Conservation (phyloP, 768 basidiomycete species). For the Solioccasus polychromus region DNA sequence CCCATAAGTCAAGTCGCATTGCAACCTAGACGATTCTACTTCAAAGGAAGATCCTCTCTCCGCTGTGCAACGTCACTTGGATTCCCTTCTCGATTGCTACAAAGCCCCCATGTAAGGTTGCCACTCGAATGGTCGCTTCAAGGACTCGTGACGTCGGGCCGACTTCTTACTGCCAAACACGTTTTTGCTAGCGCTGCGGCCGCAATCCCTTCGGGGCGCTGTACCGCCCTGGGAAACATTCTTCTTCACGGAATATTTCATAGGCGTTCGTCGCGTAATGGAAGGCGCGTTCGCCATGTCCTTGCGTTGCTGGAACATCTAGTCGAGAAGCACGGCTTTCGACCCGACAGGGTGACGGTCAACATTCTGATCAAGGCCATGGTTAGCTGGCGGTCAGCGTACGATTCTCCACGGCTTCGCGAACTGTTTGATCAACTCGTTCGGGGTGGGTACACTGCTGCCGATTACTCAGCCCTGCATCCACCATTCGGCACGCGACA, state of each 20-base stretch:
- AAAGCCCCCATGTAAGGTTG: slow-evolving; percentile 2
- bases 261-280: slow-evolving; percentile 35
- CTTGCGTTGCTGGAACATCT: slow-evolving; percentile 42
- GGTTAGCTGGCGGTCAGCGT: slow-evolving; percentile 46
- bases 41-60: background rate
- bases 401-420: slow-evolving; percentile 45
- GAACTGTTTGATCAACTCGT: slow-evolving; percentile 65
- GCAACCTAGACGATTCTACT: slow-evolving; percentile 11
- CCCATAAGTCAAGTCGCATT: slow-evolving; percentile 3
- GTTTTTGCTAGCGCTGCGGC: slow-evolving; percentile 33
- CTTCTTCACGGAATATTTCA: slow-evolving; percentile 47
- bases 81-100: slow-evolving; percentile 17
- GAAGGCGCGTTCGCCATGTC: slow-evolving; percentile 44
- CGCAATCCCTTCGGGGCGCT: slow-evolving; percentile 29
- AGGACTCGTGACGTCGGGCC: slow-evolving; percentile 32
- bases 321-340: slow-evolving; percentile 44
- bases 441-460: slow-evolving; percentile 54
- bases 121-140: slow-evolving; percentile 17
- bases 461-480: slow-evolving; percentile 22
- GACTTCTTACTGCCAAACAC: slow-evolving; percentile 42
- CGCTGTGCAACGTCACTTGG: slow-evolving; percentile 12
- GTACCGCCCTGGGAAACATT: slow-evolving; percentile 53
- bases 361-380: slow-evolving; percentile 67
- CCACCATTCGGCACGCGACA: slow-evolving; percentile 47
- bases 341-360: slow-evolving; percentile 64